Percentiles rank a stretch among this genome's conserved stretches.
Conservation (phyloP, 805 yeast species). For the Ogataea zsoltii region DNA sequence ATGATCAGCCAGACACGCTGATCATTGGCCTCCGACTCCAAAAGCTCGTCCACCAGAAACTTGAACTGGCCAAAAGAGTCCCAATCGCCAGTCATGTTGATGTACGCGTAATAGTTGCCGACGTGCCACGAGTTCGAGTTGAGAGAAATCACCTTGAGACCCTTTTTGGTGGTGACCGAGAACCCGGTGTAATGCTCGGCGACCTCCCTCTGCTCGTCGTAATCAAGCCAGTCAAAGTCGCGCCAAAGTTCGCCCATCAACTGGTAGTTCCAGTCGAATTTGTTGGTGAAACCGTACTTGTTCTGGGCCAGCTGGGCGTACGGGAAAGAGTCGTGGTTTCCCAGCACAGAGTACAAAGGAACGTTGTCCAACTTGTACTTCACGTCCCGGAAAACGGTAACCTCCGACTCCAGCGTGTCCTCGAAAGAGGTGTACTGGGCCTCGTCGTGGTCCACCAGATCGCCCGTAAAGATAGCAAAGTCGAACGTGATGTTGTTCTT, state of each 20-base stretch:
- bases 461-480: constrained; percentile 72
- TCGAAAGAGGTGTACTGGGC: constrained; percentile 46
- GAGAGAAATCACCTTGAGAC: constrained; percentile 60
- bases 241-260: constrained; percentile 50
- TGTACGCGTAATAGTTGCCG: constrained; percentile 58
- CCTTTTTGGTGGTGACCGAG: constrained; percentile 53
- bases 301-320: constrained; percentile 67
- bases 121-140: constrained; percentile 71
- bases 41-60: constrained; percentile 60
- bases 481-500: constrained; percentile 43
- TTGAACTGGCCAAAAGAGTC: constrained; percentile 65
- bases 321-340: constrained; percentile 75
- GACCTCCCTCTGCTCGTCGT: constrained; percentile 34
- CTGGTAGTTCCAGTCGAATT: constrained; percentile 49
- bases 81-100: constrained; percentile 47
- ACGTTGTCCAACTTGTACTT: constrained; percentile 47
- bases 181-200: constrained; percentile 62
- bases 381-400: constrained; percentile 50
- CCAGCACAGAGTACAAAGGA: constrained; percentile 63
- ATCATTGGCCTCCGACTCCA: constrained; percentile 55
- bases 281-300: constrained; percentile 41
- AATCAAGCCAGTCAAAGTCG: constrained; percentile 46
- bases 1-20: constrained; percentile 75
- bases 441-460: constrained; percentile 68
- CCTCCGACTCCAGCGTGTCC: constrained; percentile 55